Base-by-base conservation (phyloP, 106 monocot species). In the Dioscorea zingiberensis region DNA sequence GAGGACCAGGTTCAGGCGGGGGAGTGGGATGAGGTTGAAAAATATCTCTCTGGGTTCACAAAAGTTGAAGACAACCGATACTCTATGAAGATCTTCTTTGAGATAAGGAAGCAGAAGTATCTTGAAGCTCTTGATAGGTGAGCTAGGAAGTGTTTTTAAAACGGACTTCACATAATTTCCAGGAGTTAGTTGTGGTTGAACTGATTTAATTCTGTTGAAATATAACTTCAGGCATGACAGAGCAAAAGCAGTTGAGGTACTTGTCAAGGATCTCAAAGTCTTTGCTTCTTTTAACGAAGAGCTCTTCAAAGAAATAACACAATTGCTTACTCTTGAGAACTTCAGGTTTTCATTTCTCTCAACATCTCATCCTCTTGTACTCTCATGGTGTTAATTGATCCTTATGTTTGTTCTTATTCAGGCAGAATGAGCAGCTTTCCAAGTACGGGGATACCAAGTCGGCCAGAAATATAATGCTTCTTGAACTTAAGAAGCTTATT, bases 31-130 rank as follows among this genome's bases (percentile, higher is more conserved):
- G 78, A 78, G 55, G 72, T 72, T 6, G 78, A 67, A 53, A 26
- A 65, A 25, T 80, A 80, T 45, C 53, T 80, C 24, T 61, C 57
- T 26, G 80, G 80, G n/a, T 81, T 81, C 48, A 81, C 80, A 7
- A 71, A 81, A 62, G 75, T 81, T 21, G 80, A 75, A 13, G 78
- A 78, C 14, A 78, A 78, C 54, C 72, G 72, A 0, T 73, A 72
- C 49, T 78, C 78, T 3, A 73, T 68, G 72, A 78, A 78, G 49
- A 72, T 78, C 16, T 72, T 78, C 56, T 78, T 78, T 62, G 78
- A 78, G 68, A 72, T 78, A 38, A 60, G 72, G 55, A 78, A 78
- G 56, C 78, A 78, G 47, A 72, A 78, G 62, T 78, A 78, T 51
- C 72, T 78, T 21, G 78, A 78, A 67, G 78, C 78, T 18, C 61